Evolutionary conservation across 768 basidiomycete genomes (phyloP).

Genomic region (Dacryopinax spathularia): DNA sequence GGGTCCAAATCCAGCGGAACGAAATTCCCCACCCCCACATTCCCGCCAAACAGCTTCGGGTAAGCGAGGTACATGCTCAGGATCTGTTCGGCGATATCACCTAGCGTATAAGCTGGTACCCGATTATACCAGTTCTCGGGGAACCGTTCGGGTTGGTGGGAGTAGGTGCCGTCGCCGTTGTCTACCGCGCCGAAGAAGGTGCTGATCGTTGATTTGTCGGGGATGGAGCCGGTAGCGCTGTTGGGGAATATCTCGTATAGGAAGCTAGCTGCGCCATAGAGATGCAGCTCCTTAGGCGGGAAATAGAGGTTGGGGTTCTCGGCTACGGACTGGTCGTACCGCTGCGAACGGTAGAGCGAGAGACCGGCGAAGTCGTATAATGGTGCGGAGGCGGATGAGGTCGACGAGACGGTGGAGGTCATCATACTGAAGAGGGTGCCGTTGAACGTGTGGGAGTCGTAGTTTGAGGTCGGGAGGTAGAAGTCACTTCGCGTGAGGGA

Average conservation of each 20-base stretch:
- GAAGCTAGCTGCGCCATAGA: conserved; percentile 4
- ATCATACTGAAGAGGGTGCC: not conserved
- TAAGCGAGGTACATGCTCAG: not conserved
- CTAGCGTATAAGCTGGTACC: conserved; percentile 2
- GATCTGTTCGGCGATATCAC: not conserved
- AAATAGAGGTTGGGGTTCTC: conserved; percentile 12
- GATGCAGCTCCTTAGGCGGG: conserved; percentile 5
- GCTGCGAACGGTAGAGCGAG: not conserved
- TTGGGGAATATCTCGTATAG: conserved; percentile 6
- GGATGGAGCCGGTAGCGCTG: not conserved
- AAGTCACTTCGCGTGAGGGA: conserved; percentile 10
- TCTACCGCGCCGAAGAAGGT: conserved; percentile 4
- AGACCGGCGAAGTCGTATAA: not conserved
- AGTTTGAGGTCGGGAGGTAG: not conserved
- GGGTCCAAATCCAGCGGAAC: not conserved
- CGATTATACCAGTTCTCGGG: conserved; percentile 13
- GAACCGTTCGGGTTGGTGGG: conserved; percentile 12
- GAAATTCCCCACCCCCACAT: not conserved
- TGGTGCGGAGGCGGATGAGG: not conserved
- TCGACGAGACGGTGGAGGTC: not conserved
- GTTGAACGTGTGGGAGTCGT: not conserved
- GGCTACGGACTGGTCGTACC: conserved; percentile 5
- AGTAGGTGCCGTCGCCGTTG: conserved; percentile 8
- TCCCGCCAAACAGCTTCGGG: not conserved
- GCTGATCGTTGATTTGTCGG: not conserved